Evolutionary conservation across 768 basidiomycete species (phyloP).

Genomic region (Suillus plorans): DNA sequence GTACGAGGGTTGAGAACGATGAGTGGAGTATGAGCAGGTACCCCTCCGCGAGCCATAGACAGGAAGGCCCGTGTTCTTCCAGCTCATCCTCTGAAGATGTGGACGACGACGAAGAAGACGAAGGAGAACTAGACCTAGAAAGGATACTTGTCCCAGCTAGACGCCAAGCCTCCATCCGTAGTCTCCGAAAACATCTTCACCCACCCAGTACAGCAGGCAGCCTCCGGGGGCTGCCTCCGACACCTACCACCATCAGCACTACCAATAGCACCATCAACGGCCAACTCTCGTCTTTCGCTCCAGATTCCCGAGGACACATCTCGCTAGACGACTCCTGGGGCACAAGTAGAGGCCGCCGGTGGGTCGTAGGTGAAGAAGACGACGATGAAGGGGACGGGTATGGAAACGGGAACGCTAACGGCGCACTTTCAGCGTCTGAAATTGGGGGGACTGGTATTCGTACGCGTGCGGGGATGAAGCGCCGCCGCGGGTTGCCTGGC

Average conservation of each 20-base stretch:
- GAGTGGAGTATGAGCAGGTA: constrained; percentile 43
- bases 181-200: constrained; percentile 62
- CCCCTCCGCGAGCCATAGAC: constrained; percentile 13
- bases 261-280: neutral
- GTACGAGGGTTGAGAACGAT: constrained; percentile 60
- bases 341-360: constrained; percentile 20
- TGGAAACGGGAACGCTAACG: constrained; percentile 5
- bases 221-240: constrained; percentile 14
- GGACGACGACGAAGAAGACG: constrained; percentile 45
- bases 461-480: constrained; percentile 23
- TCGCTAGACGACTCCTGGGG: constrained; percentile 24
- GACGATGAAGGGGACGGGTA: constrained; percentile 30
- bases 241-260: constrained; percentile 16
- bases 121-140: constrained; percentile 63
- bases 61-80: constrained; percentile 18
- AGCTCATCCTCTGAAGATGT: constrained; percentile 26
- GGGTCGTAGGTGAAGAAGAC: constrained; percentile 27
- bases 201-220: constrained; percentile 15
- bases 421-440: constrained; percentile 23
- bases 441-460: constrained; percentile 11
- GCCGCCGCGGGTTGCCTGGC: constrained; percentile 34
- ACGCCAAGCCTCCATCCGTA: constrained; percentile 72
- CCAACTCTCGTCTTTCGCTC: constrained; percentile 16
- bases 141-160: constrained; percentile 68
- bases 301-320: constrained; percentile 9